Conservation (phyloP, 805 yeast genomes). For the Trichomonascus vanleenenianus region DNA sequence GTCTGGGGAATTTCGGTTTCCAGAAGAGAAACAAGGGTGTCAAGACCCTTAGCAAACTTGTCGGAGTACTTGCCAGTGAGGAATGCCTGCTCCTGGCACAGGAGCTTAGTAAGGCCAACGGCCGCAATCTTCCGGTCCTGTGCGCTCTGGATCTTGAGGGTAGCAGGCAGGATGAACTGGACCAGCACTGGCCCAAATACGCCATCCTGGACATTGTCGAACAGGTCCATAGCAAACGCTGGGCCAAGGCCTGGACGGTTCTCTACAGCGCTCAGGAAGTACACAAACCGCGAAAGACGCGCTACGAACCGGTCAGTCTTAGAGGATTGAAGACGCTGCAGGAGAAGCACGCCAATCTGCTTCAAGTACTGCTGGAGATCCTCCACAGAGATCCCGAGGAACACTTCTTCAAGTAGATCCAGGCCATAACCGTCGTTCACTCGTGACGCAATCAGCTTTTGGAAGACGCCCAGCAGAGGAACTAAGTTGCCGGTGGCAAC, state of each 20-base stretch:
- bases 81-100: conserved; percentile 31
- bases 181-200: conserved; percentile 29
- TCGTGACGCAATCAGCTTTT: conserved; percentile 80
- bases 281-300: conserved; percentile 58
- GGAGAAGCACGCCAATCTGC: conserved; percentile 66
- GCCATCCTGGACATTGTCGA: conserved; percentile 30
- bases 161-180: conserved; percentile 27
- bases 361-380: conserved; percentile 47
- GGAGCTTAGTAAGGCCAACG: conserved; percentile 41
- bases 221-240: conserved; percentile 49
- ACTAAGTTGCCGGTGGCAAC: conserved; percentile 43
- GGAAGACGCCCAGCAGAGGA: conserved; percentile 93
- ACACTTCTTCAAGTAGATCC: conserved; percentile 68
- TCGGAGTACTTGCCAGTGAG: conserved; percentile 37
- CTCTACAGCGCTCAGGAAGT: conserved; percentile 39
- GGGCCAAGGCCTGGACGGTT: conserved; percentile 34
- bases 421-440: conserved; percentile 76
- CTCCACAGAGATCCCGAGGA: conserved; percentile 46
- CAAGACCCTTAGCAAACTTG: conserved; percentile 37
- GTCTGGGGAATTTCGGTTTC: conserved; percentile 35
- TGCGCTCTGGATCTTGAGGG: conserved; percentile 32
- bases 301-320: conserved; percentile 77
- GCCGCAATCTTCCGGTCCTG: conserved; percentile 40
- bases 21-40: conserved; percentile 36
- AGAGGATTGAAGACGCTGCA: conserved; percentile 73